A percentile compares a stretch with the other conserved stretches of the same genome.
These are phyloP conservation scores for Suillus sp. DNA, from an alignment of 768 basidiomycete genomes.

Conservation along the genomic window DNA sequence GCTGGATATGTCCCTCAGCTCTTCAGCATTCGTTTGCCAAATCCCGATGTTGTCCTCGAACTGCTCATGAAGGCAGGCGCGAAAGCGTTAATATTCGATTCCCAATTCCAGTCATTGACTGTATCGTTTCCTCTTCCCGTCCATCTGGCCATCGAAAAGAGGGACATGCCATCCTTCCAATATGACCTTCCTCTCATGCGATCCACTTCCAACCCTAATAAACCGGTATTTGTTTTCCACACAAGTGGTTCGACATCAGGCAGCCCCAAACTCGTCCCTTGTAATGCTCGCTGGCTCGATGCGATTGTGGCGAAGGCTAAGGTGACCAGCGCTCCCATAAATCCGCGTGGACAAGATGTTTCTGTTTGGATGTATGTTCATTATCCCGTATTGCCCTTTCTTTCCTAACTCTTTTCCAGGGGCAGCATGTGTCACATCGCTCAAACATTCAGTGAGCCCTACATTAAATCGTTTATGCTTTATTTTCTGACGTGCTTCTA, in stretches of 20 bases:
- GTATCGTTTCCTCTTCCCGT: slow-evolving; percentile 51
- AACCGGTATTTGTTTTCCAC: slow-evolving; percentile 71
- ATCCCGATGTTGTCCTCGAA: slow-evolving; percentile 69
- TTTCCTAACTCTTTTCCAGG: slow-evolving; percentile 48
- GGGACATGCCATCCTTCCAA: slow-evolving; percentile 38
- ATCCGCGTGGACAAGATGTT: slow-evolving; percentile 62
- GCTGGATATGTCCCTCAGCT: slow-evolving; percentile 80
- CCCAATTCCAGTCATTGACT: slow-evolving; percentile 49
- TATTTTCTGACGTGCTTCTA: slow-evolving; percentile 33
- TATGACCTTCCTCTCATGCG: slow-evolving; percentile 47
- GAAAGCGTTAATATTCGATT: slow-evolving; percentile 64
- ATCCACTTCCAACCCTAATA: slow-evolving; percentile 35
- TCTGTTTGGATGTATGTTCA: slow-evolving; percentile 69
- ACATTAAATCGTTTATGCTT: slow-evolving; percentile 21
- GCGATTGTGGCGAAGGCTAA: slow-evolving; percentile 62
- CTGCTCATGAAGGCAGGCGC: slow-evolving; percentile 64
- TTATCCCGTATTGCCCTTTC: slow-evolving; percentile 22
- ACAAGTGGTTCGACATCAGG: slow-evolving; percentile 86
- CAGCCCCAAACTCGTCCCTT: slow-evolving; percentile 76
- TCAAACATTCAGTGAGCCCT: slow-evolving; percentile 68
- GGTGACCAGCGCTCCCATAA: slow-evolving; percentile 50
- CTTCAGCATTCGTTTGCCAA: slow-evolving; percentile 77
- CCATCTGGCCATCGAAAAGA: slow-evolving; percentile 46
- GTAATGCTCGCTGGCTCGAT: slow-evolving; percentile 67
- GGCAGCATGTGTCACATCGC: slow-evolving; percentile 86